Percentiles rank a stretch among this genome's conserved stretches.
Evolutionary conservation across 1,139 yeast genomes (phyloP).

Genomic region (Blastobotrys persicus): DNA sequence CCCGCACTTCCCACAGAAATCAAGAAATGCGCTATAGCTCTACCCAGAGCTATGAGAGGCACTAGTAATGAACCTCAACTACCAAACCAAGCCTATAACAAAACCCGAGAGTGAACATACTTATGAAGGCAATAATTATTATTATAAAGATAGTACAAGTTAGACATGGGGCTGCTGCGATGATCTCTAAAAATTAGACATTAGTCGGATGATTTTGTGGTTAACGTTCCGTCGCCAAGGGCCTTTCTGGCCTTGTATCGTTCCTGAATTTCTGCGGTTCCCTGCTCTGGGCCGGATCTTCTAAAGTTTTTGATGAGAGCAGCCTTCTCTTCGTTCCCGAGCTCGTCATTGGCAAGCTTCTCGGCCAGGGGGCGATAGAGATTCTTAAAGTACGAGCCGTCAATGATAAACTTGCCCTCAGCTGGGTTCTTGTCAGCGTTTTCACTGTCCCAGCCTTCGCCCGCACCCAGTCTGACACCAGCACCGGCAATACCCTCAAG

Average conservation of each 20-base stretch:
- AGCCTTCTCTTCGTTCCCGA: conserved; percentile 25
- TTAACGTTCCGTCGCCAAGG: conserved; percentile 6
- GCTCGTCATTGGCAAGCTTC: conserved; percentile 22
- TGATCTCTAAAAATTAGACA: not conserved
- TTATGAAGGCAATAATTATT: no score
- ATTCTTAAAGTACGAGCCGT: conserved; percentile 28
- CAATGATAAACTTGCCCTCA: conserved; percentile 31
- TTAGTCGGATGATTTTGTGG: not conserved
- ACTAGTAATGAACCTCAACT: no score
- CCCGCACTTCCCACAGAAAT: no score
- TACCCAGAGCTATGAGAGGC: no score
- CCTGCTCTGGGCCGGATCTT: conserved; percentile 33
- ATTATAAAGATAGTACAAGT: conserved; percentile 2
- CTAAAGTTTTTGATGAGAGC: conserved; percentile 29
- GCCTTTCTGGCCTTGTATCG: conserved; percentile 28
- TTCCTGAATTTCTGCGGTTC: conserved; percentile 28
- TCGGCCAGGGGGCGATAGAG: conserved; percentile 27
- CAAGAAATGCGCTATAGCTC: no score
- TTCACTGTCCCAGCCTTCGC: conserved; percentile 64
- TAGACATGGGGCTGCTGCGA: not conserved
- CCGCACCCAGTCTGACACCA: conserved; percentile 61
- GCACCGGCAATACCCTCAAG: conserved; percentile 56
- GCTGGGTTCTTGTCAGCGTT: conserved; percentile 9
- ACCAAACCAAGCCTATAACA: no score
- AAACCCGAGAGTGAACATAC: no score